Conservation (phyloP, 768 basidiomycete species). For the Gelatoporia subvermispora region DNA sequence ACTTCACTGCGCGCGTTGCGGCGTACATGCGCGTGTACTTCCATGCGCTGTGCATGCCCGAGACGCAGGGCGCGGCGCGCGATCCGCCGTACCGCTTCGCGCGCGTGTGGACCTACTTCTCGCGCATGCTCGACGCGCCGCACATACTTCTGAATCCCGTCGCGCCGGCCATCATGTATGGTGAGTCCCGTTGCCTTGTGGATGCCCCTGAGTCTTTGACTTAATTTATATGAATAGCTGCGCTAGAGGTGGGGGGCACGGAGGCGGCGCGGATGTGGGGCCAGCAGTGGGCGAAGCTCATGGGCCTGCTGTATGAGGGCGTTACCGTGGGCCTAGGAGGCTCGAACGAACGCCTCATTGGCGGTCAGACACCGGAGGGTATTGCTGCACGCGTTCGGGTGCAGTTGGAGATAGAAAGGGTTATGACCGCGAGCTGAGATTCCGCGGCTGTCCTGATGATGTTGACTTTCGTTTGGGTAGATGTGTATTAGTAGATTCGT, state of each 20-base stretch:
- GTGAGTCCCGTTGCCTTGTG: conserved; percentile 33
- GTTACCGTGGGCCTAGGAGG: conserved; percentile 49
- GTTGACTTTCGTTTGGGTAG: too few relatives aligned
- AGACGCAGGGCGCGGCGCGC: conserved; percentile 32
- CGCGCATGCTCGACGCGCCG: conserved; percentile 51
- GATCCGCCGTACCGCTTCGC: conserved; percentile 54
- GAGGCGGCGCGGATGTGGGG: conserved; percentile 65
- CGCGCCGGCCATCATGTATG: conserved; percentile 63
- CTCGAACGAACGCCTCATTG: conserved; percentile 40
- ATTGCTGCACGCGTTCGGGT: conserved; percentile 60
- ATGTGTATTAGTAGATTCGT: too few relatives aligned
- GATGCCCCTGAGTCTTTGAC: conserved; percentile 9
- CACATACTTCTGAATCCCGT: conserved; percentile 51
- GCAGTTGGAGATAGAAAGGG: conserved; percentile 61
- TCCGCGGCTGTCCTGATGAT: too few relatives aligned
- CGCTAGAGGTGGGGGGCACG: conserved; percentile 63
- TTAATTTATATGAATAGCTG: conserved; percentile 38
- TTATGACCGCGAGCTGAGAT: conserved; percentile 30
- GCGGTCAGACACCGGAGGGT: conserved; percentile 57
- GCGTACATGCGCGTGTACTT: conserved; percentile 89
- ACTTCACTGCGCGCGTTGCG: conserved; percentile 62
- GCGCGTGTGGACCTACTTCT: conserved; percentile 69
- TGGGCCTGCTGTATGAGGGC: conserved; percentile 61
- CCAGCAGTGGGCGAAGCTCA: conserved; percentile 72
- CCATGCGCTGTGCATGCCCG: conserved; percentile 46